These are phyloP conservation scores for Clathrospora elynae DNA, from an alignment of 2,329 filamentous ascomycete genomes.

Conservation along the genomic window DNA sequence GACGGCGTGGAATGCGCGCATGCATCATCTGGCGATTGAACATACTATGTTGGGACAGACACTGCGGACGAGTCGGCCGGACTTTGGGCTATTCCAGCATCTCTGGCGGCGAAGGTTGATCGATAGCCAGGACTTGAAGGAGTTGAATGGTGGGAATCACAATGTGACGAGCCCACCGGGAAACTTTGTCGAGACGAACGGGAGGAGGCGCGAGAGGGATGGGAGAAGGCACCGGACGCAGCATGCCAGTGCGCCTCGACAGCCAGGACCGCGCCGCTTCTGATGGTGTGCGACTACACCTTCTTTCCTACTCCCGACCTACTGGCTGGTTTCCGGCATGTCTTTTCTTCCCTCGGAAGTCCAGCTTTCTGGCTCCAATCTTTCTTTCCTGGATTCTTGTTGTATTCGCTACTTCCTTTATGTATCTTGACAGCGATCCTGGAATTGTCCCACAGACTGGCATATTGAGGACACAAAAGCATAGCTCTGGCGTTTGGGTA, in stretches of 20 bases:
- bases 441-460: conserved; percentile 10
- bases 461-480: conserved; percentile 11
- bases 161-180: conserved; percentile 23
- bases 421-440: no score
- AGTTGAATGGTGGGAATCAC: conserved; percentile 40
- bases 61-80: conserved; percentile 31
- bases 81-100: conserved; percentile 37
- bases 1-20: conserved; percentile 31
- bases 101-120: conserved; percentile 42
- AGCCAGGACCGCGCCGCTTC: conserved; percentile 1
- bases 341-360: background rate
- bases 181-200: conserved; percentile 31
- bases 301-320: no score
- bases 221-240: conserved; percentile 17
- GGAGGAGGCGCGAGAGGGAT: conserved; percentile 10
- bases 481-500: conserved; percentile 10
- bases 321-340: no score
- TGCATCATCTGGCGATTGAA: conserved; percentile 36
- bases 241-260: conserved; percentile 17
- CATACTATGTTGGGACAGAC: conserved; percentile 34
- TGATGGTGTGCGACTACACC: conserved; percentile 5
- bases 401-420: background rate
- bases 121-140: conserved; percentile 40
- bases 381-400: conserved; percentile 1
- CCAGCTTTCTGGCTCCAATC: background rate